Base-by-base conservation (phyloP, 2,329 filamentous ascomycete species). In the Aspergillus persii region DNA sequence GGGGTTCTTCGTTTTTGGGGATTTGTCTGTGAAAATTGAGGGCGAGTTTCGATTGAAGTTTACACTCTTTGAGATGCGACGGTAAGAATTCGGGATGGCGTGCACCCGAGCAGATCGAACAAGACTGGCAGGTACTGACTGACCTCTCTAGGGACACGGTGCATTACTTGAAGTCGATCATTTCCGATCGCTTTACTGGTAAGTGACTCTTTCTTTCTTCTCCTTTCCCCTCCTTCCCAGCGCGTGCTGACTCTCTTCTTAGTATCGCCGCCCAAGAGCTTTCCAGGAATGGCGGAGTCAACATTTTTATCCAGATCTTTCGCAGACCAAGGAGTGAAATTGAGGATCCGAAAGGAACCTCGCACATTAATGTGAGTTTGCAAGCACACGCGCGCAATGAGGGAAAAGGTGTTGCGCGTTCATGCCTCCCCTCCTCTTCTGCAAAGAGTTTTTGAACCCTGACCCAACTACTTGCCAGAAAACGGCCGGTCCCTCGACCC, bases 1-100 rank as follows among this genome's bases (percentile, higher is more conserved):
- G 9, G 91, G 88, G 0, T 96, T 92, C 77, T 96, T 96, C 69
- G 88, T 96, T n/a, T 96, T 96, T 74, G 90, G 90, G 4, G 92
- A 96, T 74, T 80, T 96, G 26, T 95, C 91, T 0, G 86, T 94
- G 61, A 89, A 89, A 70, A 80, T 86, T 27, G 85, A 90, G 67
- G 92, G 92, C 31, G 81, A 80, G 23, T 94, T 87, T 71, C 83
- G 88, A 39, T 81, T 96, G 44, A 84, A 87, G 57, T 96, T 96
- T 71, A 89, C 85, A 52, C 81, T 96, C 12, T 93, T 89, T 74
- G 89, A 93, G 73, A 85, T 91, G 77, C 81, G 79, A 66, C 85
- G 84, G 81, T 85, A 74, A 66, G 81, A 26, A 30, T 15, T 23
- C n/a, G 44, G 12, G 11, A 23, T 33, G 48, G 18, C 53, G 53